Conservation (phyloP, 2,329 filamentous ascomycete species). For the Magnaporthiopsis rhizophila region DNA sequence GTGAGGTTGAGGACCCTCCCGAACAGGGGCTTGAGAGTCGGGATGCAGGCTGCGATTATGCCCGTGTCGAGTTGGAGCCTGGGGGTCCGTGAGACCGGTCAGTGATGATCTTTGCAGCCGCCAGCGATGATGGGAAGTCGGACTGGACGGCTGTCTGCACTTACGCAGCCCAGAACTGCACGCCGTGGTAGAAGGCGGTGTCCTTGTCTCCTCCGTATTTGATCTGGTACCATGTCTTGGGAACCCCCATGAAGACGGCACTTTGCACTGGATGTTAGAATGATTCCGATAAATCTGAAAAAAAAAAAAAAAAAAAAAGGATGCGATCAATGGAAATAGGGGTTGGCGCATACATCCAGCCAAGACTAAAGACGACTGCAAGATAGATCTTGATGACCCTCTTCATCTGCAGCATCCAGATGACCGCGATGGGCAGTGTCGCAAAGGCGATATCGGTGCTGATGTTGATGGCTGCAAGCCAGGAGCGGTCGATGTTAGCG, state of each 20-base stretch:
- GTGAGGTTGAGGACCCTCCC: conserved; percentile 11
- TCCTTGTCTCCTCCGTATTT: conserved; percentile 2
- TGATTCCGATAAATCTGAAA: neutral
- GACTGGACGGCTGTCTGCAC: no score
- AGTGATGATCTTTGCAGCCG: neutral
- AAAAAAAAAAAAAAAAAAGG: no score
- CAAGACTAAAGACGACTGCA: neutral
- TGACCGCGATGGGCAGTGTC: neutral
- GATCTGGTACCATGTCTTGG: conserved; percentile 3
- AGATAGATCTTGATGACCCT: conserved; percentile 4
- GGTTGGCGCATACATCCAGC: neutral
- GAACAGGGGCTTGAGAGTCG: conserved; percentile 17
- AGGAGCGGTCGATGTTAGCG: neutral
- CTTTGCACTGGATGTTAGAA: neutral
- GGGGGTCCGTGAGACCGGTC: neutral
- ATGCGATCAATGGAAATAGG: neutral
- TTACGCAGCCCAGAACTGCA: conserved; percentile 5
- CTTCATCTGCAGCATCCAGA: conserved; percentile 6
- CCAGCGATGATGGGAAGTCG: no score
- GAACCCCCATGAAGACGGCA: conserved; percentile 1
- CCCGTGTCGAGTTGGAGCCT: conserved; percentile 19
- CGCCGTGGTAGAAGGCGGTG: neutral
- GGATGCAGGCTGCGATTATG: conserved; percentile 19
- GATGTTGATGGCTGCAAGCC: conserved; percentile 1
- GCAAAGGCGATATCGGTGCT: conserved; percentile 1